Evolutionary conservation across 257 asterid genomes (phyloP), one percentile per base, ranked within the genome.

Genomic region (Petunia axillaris): DNA sequence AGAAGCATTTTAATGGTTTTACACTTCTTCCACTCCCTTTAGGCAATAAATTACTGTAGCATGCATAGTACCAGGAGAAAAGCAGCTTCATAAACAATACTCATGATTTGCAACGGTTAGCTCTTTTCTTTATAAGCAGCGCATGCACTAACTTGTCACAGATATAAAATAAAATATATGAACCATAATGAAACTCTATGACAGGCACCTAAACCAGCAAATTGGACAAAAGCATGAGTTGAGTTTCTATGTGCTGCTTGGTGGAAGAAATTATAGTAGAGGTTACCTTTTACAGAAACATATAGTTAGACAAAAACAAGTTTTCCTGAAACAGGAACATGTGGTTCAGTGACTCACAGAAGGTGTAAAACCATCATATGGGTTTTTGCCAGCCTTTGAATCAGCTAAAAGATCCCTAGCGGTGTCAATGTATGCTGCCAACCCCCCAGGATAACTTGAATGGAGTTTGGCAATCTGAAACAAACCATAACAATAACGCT

Each of bases 341-440:
- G 64, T 78, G 79, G 79, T 76, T 37, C 25, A 64, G 64, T 73
- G 80, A 89, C 97, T 92, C 86, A 96, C 99, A 39, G 99, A 93
- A 78, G 99, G 98, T 66, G 92, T 83, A 88, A 96, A 96, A 80
- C 98, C 99, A 79, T 96, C 98, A 81, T 87, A 96, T 6, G 99
- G 99, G 81, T 96, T 96, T 85, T 87, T 96, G 83, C 99, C 99
- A 81, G 98, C 90, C 84, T 92, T 94, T 13, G 99, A 96, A 87
- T 94, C 98, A 38, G 98, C 97, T 84, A 96, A 89, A 85, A 96
- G 98, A 86, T 92, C 90, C 83, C 92, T 88, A 50, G 98, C 99
- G 80, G 93, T 94, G 84, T 85, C 90, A 84, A 96, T 86, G 81
- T 96, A 96, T 48, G 96, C 88, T 80, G 81, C 83, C 82, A 96